phyloP scores from a whole-genome alignment of 1,284 basidiomycete species.

The Phaffia rhodozyma region DNA sequence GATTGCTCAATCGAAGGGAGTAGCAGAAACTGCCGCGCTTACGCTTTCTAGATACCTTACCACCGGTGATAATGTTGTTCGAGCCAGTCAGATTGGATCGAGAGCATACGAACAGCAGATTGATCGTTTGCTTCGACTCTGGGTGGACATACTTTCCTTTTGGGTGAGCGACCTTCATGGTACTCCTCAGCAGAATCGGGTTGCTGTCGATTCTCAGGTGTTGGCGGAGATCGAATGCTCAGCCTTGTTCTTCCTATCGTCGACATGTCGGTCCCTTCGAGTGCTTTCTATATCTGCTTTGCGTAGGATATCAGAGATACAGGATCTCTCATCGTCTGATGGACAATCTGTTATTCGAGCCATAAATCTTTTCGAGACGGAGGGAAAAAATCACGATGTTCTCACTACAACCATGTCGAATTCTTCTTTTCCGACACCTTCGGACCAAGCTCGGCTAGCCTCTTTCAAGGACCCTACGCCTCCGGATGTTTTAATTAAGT shows the following conservation, averaged over 20 bases:
- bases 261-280: slow-evolving; percentile 44
- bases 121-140: slow-evolving; percentile 51
- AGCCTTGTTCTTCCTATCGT: slow-evolving; percentile 66
- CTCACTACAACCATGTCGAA: slow-evolving; percentile 27
- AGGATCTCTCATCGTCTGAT: slow-evolving; percentile 4
- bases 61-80: slow-evolving; percentile 52
- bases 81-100: slow-evolving; percentile 51
- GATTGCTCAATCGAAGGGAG: slow-evolving; percentile 52
- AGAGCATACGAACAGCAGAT: slow-evolving; percentile 51
- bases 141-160: slow-evolving; percentile 59
- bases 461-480: slow-evolving; percentile 22
- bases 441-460: slow-evolving; percentile 28
- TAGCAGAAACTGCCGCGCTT: slow-evolving; percentile 52
- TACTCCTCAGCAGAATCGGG: slow-evolving; percentile 21
- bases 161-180: slow-evolving; percentile 48
- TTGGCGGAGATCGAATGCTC: slow-evolving; percentile 53
- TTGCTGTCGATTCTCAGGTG: slow-evolving; percentile 27
- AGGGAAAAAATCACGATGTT: slow-evolving; percentile 27
- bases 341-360: slow-evolving; percentile 36
- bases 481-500: slow-evolving; percentile 22
- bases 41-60: slow-evolving; percentile 68
- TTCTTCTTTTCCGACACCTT: slow-evolving; percentile 24
- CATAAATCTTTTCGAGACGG: slow-evolving; percentile 28
- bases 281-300: slow-evolving; percentile 41
- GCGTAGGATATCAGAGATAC: neutral